These are phyloP conservation scores for Chimonanthus praecox DNA, from an alignment of 164 flowering plant genomes.

Conservation along the genomic window DNA sequence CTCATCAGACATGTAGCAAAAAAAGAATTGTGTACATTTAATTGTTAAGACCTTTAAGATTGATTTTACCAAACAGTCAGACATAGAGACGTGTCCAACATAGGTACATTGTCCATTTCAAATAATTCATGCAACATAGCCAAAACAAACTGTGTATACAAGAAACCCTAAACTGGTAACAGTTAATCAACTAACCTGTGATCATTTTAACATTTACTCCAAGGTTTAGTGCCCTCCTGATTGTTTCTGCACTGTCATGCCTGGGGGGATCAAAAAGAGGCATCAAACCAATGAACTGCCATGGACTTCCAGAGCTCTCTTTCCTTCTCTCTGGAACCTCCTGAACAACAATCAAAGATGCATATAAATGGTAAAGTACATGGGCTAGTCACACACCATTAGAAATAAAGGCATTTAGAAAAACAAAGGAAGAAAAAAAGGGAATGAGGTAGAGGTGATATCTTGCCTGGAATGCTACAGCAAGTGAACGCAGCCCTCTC, in stretches of 20 bases:
- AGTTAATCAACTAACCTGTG: constrained; percentile 46
- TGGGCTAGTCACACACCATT: neutral
- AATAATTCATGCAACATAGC: too few species aligned
- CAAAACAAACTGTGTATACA: too few species aligned
- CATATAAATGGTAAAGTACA: neutral
- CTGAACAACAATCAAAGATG: constrained; percentile 30
- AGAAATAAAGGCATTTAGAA: neutral
- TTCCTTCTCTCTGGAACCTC: constrained; percentile 94
- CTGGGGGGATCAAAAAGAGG: constrained; percentile 98
- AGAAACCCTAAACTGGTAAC: neutral
- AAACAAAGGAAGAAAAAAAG: neutral
- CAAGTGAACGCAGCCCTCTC: constrained; percentile 84
- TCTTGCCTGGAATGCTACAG: constrained; percentile 82
- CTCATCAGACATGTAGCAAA: too few species aligned
- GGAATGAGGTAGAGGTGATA: neutral
- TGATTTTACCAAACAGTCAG: too few species aligned
- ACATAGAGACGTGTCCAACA: too few species aligned
- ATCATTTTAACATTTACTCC: constrained; percentile 99
- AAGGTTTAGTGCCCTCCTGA: constrained; percentile 89
- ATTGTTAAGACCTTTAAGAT: too few species aligned
- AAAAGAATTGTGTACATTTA: too few species aligned
- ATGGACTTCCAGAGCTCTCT: constrained; percentile 90
- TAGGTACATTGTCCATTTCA: too few species aligned
- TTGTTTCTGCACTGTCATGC: constrained; percentile 98
- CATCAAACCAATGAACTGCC: constrained; percentile 92